Evolutionary conservation across 169 alveolate genomes (phyloP).

Genomic region (Perkinsus chesapeaki): DNA sequence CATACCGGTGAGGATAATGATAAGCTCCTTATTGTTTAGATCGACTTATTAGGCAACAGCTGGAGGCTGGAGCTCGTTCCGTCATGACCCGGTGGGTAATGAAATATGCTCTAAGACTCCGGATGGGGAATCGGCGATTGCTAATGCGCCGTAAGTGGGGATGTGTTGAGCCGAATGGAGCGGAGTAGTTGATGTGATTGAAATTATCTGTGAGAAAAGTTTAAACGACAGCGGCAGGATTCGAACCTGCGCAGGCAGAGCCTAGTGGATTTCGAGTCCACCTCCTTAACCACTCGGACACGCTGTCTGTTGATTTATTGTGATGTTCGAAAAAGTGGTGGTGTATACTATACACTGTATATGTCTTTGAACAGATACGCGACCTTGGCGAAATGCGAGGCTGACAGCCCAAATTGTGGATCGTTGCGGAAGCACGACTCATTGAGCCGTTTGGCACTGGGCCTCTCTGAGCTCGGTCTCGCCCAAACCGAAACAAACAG

Average conservation of each 20-base stretch:
- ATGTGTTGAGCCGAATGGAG: too few relatives aligned
- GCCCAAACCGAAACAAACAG: background rate
- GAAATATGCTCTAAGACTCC: background rate
- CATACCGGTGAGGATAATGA: background rate
- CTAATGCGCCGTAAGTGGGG: background rate
- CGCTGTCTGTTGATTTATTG: background rate
- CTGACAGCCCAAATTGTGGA: background rate
- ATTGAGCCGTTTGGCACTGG: background rate
- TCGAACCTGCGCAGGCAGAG: constrained; percentile 71
- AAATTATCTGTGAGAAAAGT: background rate
- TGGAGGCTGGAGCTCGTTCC: background rate
- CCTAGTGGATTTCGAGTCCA: constrained; percentile 64
- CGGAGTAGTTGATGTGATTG: too few relatives aligned
- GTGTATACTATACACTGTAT: too few relatives aligned
- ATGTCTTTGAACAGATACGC: background rate
- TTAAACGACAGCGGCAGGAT: constrained; percentile 46
- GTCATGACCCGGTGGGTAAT: background rate
- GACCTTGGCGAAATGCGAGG: background rate
- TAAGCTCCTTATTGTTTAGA: background rate
- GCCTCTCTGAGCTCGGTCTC: background rate
- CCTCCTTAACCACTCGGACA: constrained; percentile 69
- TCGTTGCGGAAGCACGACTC: background rate
- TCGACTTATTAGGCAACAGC: background rate
- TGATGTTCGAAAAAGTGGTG: too few relatives aligned
- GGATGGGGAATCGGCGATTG: background rate